Percentiles rank a stretch among this genome's conserved stretches.
Evolutionary conservation across 176 grass and related monocot species (phyloP).

Genomic region (Ensete glaucum): DNA sequence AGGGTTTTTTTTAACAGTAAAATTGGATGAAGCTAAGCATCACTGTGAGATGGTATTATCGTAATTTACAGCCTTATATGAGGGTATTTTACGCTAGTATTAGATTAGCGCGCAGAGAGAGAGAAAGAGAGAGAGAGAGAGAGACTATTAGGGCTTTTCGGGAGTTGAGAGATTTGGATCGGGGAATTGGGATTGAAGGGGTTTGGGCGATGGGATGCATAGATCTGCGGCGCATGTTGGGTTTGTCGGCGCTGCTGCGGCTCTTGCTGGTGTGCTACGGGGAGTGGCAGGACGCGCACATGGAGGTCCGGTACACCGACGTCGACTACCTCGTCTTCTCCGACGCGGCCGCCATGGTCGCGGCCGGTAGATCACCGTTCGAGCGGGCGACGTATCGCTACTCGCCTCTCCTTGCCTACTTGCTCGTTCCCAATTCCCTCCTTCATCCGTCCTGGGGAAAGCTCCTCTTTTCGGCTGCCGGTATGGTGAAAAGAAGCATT

Average conservation of each 20-base stretch:
- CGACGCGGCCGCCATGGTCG: constrained; percentile 67
- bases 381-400: constrained; percentile 79
- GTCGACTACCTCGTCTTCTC: constrained; percentile 95
- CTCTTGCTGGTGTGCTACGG: constrained; percentile 45
- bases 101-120: background rate
- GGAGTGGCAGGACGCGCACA: constrained; percentile 88
- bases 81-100: background rate
- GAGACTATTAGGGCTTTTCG: background rate
- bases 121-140: background rate
- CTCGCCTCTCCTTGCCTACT: constrained; percentile 71
- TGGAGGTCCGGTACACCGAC: constrained; percentile 86
- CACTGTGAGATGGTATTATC: background rate
- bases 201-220: constrained; percentile 6
- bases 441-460: constrained; percentile 74
- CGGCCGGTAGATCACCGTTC: constrained; percentile 59
- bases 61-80: too few relatives aligned
- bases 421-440: constrained; percentile 71
- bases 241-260: constrained; percentile 44
- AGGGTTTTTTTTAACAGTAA: too few relatives aligned
- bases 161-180: background rate
- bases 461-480: constrained; percentile 75
- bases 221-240: constrained; percentile 33
- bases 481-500: constrained; percentile 19
- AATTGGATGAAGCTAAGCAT: too few relatives aligned
- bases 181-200: background rate